Conservation (phyloP, 2,329 filamentous ascomycete species). For the Cercospora canescens region DNA sequence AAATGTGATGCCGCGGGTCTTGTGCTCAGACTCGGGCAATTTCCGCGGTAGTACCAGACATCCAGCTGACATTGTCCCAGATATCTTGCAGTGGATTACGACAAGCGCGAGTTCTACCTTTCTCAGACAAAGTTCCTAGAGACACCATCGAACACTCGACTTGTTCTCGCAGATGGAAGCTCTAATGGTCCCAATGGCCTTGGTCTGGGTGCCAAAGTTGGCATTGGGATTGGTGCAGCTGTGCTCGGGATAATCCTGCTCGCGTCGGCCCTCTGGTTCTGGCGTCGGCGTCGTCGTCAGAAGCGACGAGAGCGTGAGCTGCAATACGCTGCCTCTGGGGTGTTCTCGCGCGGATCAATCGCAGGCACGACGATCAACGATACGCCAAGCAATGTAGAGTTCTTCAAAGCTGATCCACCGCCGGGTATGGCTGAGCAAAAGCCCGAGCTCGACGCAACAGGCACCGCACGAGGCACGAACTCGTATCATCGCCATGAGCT, state of each 20-base stretch:
- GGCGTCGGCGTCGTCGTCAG: not conserved
- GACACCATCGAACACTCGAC: not conserved
- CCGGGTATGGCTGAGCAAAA: conserved; percentile 13
- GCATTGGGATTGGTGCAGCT: conserved; percentile 16
- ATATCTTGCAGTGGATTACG: conserved; percentile 17
- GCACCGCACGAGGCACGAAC: conserved; percentile 6
- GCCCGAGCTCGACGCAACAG: conserved; percentile 20
- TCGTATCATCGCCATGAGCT: conserved; percentile 20
- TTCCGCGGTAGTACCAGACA: not conserved
- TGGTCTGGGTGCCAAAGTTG: conserved; percentile 18
- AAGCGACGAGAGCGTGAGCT: conserved; percentile 2
- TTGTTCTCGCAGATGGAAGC: not conserved
- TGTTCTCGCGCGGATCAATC: conserved; percentile 9
- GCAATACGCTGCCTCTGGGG: not conserved
- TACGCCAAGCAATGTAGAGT: conserved; percentile 9
- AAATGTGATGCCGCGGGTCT: no score
- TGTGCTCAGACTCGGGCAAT: no score
- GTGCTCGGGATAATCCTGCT: conserved; percentile 4
- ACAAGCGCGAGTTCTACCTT: conserved; percentile 10
- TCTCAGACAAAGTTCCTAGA: conserved; percentile 1
- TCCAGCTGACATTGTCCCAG: not conserved
- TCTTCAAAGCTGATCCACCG: conserved; percentile 11
- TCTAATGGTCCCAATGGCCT: not conserved
- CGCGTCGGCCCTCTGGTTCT: conserved; percentile 14
- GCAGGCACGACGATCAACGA: conserved; percentile 22